Evolutionary conservation across 2,329 filamentous ascomycete genomes (phyloP).

Genomic region (Trichoderma sp.): DNA sequence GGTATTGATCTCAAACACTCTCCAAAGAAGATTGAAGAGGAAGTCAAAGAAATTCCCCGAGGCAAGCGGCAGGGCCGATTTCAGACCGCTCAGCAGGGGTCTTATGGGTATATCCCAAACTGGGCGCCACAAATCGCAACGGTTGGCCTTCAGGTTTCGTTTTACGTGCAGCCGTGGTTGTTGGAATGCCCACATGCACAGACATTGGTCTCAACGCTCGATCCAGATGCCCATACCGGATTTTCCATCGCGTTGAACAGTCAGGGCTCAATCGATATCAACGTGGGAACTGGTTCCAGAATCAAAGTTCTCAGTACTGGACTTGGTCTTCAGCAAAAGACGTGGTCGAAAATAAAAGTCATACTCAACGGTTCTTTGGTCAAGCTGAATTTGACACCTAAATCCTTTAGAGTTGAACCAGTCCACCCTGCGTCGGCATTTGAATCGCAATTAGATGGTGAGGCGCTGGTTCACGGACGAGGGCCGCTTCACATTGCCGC

Average conservation of each 20-base stretch:
- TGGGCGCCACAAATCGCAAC: background rate
- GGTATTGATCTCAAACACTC: background rate
- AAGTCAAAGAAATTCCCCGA: background rate
- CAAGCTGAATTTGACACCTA: background rate
- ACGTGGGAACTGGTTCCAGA: background rate
- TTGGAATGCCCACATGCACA: background rate
- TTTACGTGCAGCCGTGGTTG: background rate
- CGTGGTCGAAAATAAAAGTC: background rate
- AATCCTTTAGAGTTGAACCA: background rate
- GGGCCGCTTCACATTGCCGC: background rate
- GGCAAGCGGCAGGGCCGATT: background rate
- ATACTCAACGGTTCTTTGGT: background rate
- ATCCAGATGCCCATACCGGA: background rate
- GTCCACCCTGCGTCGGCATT: background rate
- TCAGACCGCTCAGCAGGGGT: background rate
- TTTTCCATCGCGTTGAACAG: background rate
- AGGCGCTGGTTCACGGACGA: background rate
- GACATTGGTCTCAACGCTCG: background rate
- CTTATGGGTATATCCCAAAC: background rate
- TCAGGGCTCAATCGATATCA: background rate
- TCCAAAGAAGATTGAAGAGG: background rate
- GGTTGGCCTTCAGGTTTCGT: background rate
- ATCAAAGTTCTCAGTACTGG: background rate
- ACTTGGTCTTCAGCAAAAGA: background rate
- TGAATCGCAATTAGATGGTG: background rate